Conservation (phyloP, 768 basidiomycete species). For the Roridomyces roridus region DNA sequence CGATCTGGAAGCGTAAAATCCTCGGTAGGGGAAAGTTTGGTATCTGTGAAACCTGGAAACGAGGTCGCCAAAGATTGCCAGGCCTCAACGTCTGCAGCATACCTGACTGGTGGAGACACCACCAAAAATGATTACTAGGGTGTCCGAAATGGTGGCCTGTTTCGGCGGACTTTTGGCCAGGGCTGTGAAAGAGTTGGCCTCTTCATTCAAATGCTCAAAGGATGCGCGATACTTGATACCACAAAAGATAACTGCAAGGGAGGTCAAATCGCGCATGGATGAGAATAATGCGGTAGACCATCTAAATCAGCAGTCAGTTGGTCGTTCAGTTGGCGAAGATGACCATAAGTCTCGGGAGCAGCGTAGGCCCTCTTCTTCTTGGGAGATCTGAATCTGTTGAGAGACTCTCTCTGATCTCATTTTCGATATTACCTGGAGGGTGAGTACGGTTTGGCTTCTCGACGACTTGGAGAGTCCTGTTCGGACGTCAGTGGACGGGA, state of each 20-base stretch:
- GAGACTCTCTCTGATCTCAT: not conserved
- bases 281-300: constrained; percentile 40
- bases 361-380: constrained; percentile 54
- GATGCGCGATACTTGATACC: constrained; percentile 79
- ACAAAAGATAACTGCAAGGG: constrained; percentile 77
- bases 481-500: not conserved
- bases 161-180: constrained; percentile 70
- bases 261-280: not conserved
- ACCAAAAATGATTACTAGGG: constrained; percentile 86
- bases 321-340: constrained; percentile 60
- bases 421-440: constrained; percentile 1
- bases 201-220: not conserved
- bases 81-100: constrained; percentile 6
- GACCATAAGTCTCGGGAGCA: constrained; percentile 56
- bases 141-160: constrained; percentile 82
- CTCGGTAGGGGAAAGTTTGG: constrained; percentile 58
- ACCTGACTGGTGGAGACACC: constrained; percentile 73
- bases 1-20: constrained; percentile 63
- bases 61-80: not conserved
- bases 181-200: constrained; percentile 47
- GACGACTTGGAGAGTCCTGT: not conserved
- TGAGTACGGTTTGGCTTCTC: not conserved
- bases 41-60: constrained; percentile 60
- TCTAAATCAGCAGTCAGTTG: constrained; percentile 59
- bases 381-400: not conserved